Conservation (phyloP, 2,329 filamentous ascomycete species). For the Mycogone perniciosa region DNA sequence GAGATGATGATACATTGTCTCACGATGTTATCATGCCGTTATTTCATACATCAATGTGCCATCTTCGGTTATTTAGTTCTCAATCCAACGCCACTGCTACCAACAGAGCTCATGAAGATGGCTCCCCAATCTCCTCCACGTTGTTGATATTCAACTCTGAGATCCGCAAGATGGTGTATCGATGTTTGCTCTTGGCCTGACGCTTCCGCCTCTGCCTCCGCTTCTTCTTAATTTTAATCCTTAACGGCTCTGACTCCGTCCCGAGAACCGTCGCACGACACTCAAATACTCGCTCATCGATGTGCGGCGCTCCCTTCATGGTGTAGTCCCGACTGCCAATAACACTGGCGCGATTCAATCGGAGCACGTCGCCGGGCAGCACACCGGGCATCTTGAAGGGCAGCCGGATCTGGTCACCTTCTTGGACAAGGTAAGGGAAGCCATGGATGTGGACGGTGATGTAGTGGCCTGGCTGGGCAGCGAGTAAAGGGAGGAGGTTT, state of each 20-base stretch:
- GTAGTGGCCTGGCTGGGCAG: constrained; percentile 69
- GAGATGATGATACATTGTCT: constrained; percentile 10
- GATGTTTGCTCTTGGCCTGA: constrained; percentile 81
- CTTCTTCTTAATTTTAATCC: constrained; percentile 76
- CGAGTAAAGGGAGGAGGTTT: constrained; percentile 62
- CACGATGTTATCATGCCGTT: not conserved
- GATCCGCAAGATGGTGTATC: constrained; percentile 79
- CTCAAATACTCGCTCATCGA: constrained; percentile 78
- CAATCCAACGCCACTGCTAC: too few species aligned
- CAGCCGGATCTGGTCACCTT: constrained; percentile 67
- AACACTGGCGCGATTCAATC: constrained; percentile 76
- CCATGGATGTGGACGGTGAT: constrained; percentile 74
- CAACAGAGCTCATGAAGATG: constrained; percentile 17
- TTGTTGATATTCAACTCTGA: constrained; percentile 66
- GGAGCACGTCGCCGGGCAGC: constrained; percentile 74
- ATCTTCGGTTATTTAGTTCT: not conserved
- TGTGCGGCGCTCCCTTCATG: constrained; percentile 70
- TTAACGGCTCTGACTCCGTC: constrained; percentile 72
- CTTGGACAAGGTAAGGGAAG: constrained; percentile 70
- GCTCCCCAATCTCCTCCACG: constrained; percentile 33
- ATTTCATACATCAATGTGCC: not conserved
- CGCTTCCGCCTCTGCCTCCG: constrained; percentile 66
- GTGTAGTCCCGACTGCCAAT: constrained; percentile 89
- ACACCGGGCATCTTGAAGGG: constrained; percentile 75
- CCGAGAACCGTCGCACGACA: constrained; percentile 82